These are phyloP conservation scores for Populus hybrid DNA, from an alignment of 441 rosid genomes.

Conservation along the genomic window DNA sequence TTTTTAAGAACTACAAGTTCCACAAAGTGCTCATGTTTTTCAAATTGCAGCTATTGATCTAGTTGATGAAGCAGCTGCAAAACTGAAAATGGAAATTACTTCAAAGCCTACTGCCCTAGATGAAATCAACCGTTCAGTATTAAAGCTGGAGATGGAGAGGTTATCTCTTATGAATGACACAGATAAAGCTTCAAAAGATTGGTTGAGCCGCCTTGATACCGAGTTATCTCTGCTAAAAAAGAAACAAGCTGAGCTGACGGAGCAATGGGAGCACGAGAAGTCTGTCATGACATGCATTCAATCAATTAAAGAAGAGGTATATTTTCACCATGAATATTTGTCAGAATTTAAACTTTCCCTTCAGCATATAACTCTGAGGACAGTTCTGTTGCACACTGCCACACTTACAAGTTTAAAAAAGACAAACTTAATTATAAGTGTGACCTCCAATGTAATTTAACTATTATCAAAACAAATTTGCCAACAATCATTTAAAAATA, in stretches of 20 bases:
- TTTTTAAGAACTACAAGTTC: not conserved
- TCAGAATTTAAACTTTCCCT: not conserved
- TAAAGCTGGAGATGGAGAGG: constrained; percentile 97
- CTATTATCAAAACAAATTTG: not conserved
- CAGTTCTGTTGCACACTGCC: not conserved
- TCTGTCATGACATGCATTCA: constrained; percentile 86
- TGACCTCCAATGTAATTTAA: not conserved
- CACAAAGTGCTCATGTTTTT: constrained; percentile 14
- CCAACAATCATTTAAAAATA: not conserved
- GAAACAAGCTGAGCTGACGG: constrained; percentile 76
- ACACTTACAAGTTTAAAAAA: not conserved
- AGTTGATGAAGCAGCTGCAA: constrained; percentile 97
- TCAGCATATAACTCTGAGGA: not conserved
- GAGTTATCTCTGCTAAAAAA: constrained; percentile 63
- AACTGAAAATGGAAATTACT: constrained; percentile 95
- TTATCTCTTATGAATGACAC: constrained; percentile 84
- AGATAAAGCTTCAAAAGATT: constrained; percentile 83
- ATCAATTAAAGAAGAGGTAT: constrained; percentile 92
- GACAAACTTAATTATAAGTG: not conserved
- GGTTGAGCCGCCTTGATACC: constrained; percentile 73
- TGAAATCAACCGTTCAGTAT: constrained; percentile 85
- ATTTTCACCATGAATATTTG: not conserved
- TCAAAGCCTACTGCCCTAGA: constrained; percentile 97
- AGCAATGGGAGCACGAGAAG: constrained; percentile 98
- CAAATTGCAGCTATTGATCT: constrained; percentile 82